Conservation (phyloP, 202 grass and related monocot species). For the Tripidium arundinaceum region DNA sequence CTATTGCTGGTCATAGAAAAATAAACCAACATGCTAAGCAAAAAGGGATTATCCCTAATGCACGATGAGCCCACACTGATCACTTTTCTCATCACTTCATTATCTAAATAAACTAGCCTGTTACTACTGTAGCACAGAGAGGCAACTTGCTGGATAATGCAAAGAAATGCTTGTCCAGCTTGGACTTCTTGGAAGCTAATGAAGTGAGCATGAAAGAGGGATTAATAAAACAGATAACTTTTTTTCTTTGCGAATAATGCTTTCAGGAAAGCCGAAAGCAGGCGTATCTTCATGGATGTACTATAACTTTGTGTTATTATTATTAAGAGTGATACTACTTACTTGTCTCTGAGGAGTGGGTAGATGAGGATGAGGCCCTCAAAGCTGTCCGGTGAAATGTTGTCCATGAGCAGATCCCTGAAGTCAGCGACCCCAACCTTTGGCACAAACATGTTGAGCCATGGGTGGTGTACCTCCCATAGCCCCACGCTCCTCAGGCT, state of each 20-base stretch:
- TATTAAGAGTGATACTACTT: slow-evolving; percentile 44
- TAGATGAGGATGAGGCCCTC: slow-evolving; percentile 92
- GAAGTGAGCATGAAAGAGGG: slow-evolving; percentile 27
- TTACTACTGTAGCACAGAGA: background rate
- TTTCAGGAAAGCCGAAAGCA: slow-evolving; percentile 24
- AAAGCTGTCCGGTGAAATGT: slow-evolving; percentile 62
- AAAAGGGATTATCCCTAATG: slow-evolving; percentile 24
- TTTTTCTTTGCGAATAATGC: slow-evolving; percentile 21
- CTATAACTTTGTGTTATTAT: background rate
- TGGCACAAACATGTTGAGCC: slow-evolving; percentile 99
- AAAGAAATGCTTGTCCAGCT: slow-evolving; percentile 32
- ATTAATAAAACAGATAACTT: slow-evolving; percentile 11
- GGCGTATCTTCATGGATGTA: slow-evolving; percentile 27
- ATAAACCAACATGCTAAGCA: slow-evolving; percentile 1
- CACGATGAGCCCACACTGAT: background rate
- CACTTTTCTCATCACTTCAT: background rate
- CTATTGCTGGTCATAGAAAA: slow-evolving; percentile 15
- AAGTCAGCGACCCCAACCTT: slow-evolving; percentile 64
- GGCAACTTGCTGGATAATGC: slow-evolving; percentile 39
- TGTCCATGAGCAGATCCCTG: slow-evolving; percentile 69
- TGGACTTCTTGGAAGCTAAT: slow-evolving; percentile 40
- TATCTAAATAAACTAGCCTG: background rate
- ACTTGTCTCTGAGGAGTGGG: slow-evolving; percentile 87
- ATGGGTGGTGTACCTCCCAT: slow-evolving; percentile 95
- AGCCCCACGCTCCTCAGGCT: slow-evolving; percentile 66